Conservation (phyloP, 75 land plant genomes). For the Cupressus sempervirens region DNA sequence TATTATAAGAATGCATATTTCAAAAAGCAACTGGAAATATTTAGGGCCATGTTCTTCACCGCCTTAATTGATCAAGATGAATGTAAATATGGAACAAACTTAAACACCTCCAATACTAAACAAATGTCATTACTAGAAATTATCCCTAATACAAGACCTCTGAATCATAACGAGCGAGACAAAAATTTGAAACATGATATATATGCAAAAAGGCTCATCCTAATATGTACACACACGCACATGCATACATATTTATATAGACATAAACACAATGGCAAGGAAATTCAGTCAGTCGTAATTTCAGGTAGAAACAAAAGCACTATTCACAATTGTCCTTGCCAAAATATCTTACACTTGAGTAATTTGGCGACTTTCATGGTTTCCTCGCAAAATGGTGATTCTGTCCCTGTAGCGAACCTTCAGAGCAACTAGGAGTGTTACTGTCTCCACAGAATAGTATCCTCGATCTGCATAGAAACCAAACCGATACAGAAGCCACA, state of each 20-base stretch:
- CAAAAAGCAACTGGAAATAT: background rate
- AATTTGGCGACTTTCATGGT: constrained; percentile 59
- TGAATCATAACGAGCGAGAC: background rate
- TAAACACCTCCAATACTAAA: background rate
- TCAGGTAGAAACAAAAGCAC: background rate
- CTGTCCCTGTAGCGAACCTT: constrained; percentile 59
- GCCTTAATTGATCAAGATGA: background rate
- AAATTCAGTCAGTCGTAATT: background rate
- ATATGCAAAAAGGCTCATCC: background rate
- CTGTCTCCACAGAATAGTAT: constrained; percentile 56
- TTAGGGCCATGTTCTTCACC: background rate
- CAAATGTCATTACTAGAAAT: background rate
- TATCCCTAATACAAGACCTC: background rate
- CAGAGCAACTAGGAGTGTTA: constrained; percentile 45
- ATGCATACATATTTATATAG: background rate
- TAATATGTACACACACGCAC: background rate
- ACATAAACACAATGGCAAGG: background rate
- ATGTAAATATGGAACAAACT: background rate
- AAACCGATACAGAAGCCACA: background rate
- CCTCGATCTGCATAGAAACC: constrained; percentile 45
- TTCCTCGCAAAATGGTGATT: constrained; percentile 50
- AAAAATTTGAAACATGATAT: background rate
- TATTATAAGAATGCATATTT: background rate
- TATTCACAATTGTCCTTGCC: background rate
- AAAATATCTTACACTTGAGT: constrained; percentile 48